Evolutionary conservation across 805 yeast species (phyloP).

Genomic region (Suhomyces emberorum): DNA sequence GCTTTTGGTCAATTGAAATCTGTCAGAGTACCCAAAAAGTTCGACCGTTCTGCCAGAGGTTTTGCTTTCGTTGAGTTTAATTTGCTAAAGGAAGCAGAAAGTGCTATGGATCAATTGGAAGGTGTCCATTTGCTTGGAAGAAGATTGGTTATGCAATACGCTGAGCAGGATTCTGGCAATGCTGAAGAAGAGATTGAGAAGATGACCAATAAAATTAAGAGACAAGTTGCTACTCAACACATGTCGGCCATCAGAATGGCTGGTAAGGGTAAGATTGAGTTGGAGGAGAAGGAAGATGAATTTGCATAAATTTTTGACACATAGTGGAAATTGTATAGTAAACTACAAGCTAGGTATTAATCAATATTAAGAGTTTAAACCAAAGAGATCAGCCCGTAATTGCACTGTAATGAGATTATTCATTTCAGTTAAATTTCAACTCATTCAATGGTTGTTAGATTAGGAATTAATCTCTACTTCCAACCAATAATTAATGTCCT

Average conservation of each 20-base stretch:
- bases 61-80: constrained; percentile 95
- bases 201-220: constrained; percentile 82
- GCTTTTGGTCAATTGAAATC: constrained; percentile 94
- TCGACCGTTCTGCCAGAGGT: constrained; percentile 93
- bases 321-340: no score
- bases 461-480: no score
- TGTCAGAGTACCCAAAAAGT: constrained; percentile 93
- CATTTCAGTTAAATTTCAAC: no score
- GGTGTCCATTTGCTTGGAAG: constrained; percentile 98
- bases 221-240: constrained; percentile 76
- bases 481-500: no score
- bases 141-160: constrained; percentile 88
- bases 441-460: no score
- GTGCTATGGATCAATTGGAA: constrained; percentile 87
- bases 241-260: constrained; percentile 64
- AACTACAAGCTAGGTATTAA: background rate
- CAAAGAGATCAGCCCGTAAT: no score
- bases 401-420: no score
- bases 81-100: constrained; percentile 83
- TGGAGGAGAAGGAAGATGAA: constrained; percentile 52
- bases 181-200: constrained; percentile 88
- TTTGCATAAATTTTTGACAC: no score
- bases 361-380: no score
- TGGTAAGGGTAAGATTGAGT: constrained; percentile 71
- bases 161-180: constrained; percentile 74